Conservation (phyloP, 805 yeast species). For the Yarrowia phangngaensis region DNA sequence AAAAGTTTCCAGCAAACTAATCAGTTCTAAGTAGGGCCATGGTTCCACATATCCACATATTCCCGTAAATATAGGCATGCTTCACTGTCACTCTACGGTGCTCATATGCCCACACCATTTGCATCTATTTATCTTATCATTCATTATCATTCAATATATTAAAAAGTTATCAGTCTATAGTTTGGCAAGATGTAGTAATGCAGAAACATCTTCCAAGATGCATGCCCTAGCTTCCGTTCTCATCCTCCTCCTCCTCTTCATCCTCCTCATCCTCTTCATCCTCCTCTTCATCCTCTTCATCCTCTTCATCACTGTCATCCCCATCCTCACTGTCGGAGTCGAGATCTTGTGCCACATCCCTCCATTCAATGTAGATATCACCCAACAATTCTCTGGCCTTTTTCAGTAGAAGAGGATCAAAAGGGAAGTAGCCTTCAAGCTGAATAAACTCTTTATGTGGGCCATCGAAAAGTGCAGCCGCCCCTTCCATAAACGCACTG, state of each 20-base stretch:
- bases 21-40: no score
- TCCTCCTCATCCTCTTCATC: conserved; percentile 27
- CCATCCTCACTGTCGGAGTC: conserved; percentile 47
- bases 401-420: conserved; percentile 81
- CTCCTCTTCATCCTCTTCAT: conserved; percentile 37
- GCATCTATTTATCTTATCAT: no score
- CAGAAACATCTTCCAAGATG: no score
- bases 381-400: conserved; percentile 53
- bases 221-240: no score
- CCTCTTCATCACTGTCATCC: conserved; percentile 39
- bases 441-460: conserved; percentile 75
- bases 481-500: conserved; percentile 34
- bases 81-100: no score
- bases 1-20: no score
- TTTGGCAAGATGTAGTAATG: no score
- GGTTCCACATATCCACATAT: no score
- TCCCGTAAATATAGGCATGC: no score
- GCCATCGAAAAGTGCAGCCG: conserved; percentile 39
- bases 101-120: no score
- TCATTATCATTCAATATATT: no score
- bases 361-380: conserved; percentile 75
- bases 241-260: conserved; percentile 16
- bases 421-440: conserved; percentile 93
- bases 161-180: no score
- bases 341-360: conserved; percentile 59